Evolutionary conservation across 1,139 yeast species (phyloP).

Genomic region (Diutina scorzettiae): DNA sequence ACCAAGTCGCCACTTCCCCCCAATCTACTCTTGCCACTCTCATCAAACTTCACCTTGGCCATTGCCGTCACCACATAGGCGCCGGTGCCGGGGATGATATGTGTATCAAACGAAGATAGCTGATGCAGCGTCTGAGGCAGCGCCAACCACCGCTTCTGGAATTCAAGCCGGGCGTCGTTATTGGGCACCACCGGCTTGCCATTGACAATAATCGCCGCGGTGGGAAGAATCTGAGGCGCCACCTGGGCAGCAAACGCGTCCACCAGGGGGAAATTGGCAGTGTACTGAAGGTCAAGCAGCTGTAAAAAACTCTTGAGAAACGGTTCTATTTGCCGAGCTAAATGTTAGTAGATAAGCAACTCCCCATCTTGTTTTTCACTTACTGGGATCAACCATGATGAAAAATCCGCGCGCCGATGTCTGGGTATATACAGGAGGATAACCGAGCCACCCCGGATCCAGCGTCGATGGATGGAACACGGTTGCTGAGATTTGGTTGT

Average conservation of each 20-base stretch:
- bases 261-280: constrained; percentile 21
- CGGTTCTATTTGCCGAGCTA: constrained; percentile 36
- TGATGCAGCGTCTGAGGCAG: constrained; percentile 54
- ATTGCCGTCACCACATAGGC: constrained; percentile 41
- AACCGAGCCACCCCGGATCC: too few species aligned
- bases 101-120: constrained; percentile 52
- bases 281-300: constrained; percentile 27
- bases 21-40: constrained; percentile 50
- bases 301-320: constrained; percentile 26
- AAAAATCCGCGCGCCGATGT: too few species aligned
- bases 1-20: constrained; percentile 48
- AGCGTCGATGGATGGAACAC: too few species aligned
- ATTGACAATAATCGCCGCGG: constrained; percentile 45
- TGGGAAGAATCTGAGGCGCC: constrained; percentile 33
- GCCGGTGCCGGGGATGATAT: constrained; percentile 60
- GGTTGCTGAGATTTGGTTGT: too few species aligned
- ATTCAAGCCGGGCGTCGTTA: constrained; percentile 39
- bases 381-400: constrained; percentile 15
- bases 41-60: constrained; percentile 65
- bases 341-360: constrained; percentile 6
- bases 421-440: too few species aligned
- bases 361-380: too few species aligned
- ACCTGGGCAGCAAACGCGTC: constrained; percentile 42
- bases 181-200: constrained; percentile 43
- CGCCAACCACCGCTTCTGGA: constrained; percentile 54